phyloP scores from a whole-genome alignment of 2,329 filamentous ascomycete genomes.

The Scolecobasidium constrictum region DNA sequence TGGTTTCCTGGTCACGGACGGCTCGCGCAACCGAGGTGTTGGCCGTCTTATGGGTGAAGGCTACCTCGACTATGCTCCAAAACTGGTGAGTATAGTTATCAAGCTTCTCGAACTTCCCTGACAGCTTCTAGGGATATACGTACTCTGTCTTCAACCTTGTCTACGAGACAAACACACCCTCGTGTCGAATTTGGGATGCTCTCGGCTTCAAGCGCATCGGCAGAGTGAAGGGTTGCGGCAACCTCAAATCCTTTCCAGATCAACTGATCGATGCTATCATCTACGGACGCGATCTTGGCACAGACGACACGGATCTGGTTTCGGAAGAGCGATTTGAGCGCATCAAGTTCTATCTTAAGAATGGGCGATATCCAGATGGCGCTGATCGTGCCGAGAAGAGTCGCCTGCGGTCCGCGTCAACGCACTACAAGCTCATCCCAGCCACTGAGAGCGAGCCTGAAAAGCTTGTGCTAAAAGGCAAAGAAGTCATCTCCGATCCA shows the following conservation, averaged over 20 bases:
- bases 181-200: constrained; percentile 83
- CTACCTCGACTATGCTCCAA: constrained; percentile 43
- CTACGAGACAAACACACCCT: constrained; percentile 86
- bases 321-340: constrained; percentile 97
- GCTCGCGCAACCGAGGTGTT: constrained; percentile 36
- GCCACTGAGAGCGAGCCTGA: constrained; percentile 40
- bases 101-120: no score
- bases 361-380: constrained; percentile 83
- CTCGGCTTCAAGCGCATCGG: constrained; percentile 89
- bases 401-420: constrained; percentile 77
- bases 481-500: constrained; percentile 89
- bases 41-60: constrained; percentile 41
- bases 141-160: constrained; percentile 93
- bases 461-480: constrained; percentile 92
- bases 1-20: constrained; percentile 39
- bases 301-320: constrained; percentile 68
- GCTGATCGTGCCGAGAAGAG: constrained; percentile 94
- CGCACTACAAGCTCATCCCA: constrained; percentile 75
- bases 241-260: constrained; percentile 35
- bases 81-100: constrained; percentile 27
- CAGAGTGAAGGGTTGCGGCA: constrained; percentile 50
- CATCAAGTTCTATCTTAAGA: constrained; percentile 94
- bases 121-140: constrained; percentile 54
- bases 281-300: constrained; percentile 49
- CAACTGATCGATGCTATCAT: constrained; percentile 40